Base-by-base conservation (phyloP, 352 stramenopile genomes). In the Phytophthora capsici region DNA sequence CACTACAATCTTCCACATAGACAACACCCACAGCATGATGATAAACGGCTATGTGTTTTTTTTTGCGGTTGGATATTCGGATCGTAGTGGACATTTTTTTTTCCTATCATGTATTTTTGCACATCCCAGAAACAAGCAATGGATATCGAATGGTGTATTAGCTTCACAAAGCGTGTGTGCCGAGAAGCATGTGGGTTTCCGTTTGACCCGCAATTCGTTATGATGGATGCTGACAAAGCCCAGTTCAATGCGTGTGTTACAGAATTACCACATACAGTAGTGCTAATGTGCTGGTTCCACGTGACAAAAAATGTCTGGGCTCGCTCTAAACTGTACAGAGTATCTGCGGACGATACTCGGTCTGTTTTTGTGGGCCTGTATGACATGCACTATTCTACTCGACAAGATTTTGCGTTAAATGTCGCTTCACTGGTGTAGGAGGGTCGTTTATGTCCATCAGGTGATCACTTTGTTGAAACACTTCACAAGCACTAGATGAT, bases 221-320 rank as follows among this genome's bases (percentile, higher is more conserved):
- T 50, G 26, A 59, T 57, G 36, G 50, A 48, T 30, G 52, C 26
- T 0, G 50, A 46, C 5, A 57, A 37, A 12, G 50, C 50, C 1
- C 36, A 57, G 9, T 45, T 45, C 5, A 62, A 54, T 32, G 54
- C 43, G 5, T 57, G 45, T 26, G 28, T 37, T 0, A 19, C 47
- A 3, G 56, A 51, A 22, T 6, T 64, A 3, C 46, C 45, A 3
- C 34, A 37, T n/a, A 12, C 44, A 47, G 38, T 14, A 2, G 56
- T 49, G 6, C 16, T 57, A 7, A 50, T 51, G 43, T 64, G 45
- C 17, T 50, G 45, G 44, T 64, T 57, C 19, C 40, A 64, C 16
- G 26, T 64, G 0, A 36, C 36, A 19, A 25, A 51, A 36, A 64
- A 64, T 13, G 45, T 57, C 7, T 50, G 45, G 45, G 57, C 48